Conservation (phyloP, 495 filamentous ascomycete species). For the Hyaloscypha bicolor region DNA sequence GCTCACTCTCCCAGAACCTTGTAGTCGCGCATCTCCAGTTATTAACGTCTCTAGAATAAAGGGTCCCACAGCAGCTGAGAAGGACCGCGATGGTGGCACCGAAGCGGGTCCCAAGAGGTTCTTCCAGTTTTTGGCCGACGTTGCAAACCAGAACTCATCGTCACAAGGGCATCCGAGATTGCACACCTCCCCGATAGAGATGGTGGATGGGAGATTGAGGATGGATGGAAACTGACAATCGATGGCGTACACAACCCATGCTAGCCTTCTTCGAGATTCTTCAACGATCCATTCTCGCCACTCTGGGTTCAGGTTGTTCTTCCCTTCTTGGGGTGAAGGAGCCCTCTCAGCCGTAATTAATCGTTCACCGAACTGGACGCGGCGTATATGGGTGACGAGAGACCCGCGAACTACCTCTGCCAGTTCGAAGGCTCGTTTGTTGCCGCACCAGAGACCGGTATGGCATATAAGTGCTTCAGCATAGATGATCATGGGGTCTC, state of each 20-base stretch:
- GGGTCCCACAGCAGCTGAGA: slow-evolving; percentile 22
- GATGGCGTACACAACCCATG: slow-evolving; percentile 22
- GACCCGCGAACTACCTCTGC: slow-evolving; percentile 20
- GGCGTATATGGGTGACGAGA: slow-evolving; percentile 20
- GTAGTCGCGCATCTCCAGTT: not conserved
- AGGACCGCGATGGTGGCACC: slow-evolving; percentile 20
- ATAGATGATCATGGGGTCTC: slow-evolving; percentile 22
- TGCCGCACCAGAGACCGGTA: slow-evolving; percentile 23
- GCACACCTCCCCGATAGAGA: slow-evolving; percentile 21
- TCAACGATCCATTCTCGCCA: slow-evolving; percentile 22
- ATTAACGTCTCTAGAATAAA: slow-evolving; percentile 15
- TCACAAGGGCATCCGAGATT: slow-evolving; percentile 24
- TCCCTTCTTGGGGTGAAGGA: not conserved
- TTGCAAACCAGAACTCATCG: slow-evolving; percentile 27
- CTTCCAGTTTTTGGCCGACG: slow-evolving; percentile 24
- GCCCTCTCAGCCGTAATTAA: not conserved
- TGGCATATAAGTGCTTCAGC: slow-evolving; percentile 27
- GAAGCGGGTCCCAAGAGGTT: slow-evolving; percentile 27
- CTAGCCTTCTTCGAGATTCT: slow-evolving; percentile 18
- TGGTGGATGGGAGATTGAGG: slow-evolving; percentile 23
- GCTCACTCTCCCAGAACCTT: not conserved
- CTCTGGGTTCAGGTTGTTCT: slow-evolving; percentile 3
- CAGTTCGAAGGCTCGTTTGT: slow-evolving; percentile 26
- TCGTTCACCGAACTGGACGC: slow-evolving; percentile 2
- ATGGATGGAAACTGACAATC: slow-evolving; percentile 25